phyloP scores from a whole-genome alignment of 2,329 filamentous ascomycete species.

The Thermoascus crustaceus region DNA sequence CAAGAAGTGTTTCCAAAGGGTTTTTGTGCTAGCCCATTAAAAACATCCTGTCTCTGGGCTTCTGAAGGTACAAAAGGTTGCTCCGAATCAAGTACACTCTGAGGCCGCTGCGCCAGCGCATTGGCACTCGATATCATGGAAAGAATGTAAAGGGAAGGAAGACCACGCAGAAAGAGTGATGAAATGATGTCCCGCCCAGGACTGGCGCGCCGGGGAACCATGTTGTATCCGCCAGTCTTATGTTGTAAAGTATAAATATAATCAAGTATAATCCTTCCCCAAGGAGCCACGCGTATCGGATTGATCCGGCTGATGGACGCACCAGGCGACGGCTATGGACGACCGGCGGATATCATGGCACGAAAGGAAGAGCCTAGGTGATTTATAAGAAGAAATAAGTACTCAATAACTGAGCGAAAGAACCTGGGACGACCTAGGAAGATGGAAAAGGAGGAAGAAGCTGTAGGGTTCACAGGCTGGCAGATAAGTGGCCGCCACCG shows the following conservation, averaged over 20 bases:
- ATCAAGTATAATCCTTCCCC: neutral
- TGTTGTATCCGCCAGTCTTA: no score
- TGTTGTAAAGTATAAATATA: no score
- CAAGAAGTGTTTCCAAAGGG: neutral
- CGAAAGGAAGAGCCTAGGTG: neutral
- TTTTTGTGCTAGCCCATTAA: neutral
- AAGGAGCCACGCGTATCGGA: neutral
- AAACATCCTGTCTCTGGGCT: neutral
- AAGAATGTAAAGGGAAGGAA: slow-evolving; percentile 17
- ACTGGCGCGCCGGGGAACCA: slow-evolving; percentile 10
- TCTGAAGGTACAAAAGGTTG: slow-evolving; percentile 1
- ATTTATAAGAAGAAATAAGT: neutral
- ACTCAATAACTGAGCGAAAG: neutral
- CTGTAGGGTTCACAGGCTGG: neutral
- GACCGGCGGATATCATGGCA: neutral
- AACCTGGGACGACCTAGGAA: neutral
- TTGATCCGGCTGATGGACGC: neutral
- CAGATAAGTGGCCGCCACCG: neutral
- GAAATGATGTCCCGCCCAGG: slow-evolving; percentile 4
- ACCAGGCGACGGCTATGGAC: neutral
- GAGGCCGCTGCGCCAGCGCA: slow-evolving; percentile 24
- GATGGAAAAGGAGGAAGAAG: neutral
- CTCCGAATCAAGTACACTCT: slow-evolving; percentile 10
- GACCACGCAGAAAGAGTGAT: slow-evolving; percentile 12
- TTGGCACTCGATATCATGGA: slow-evolving; percentile 13